A percentile compares a stretch with the other conserved stretches of the same genome.
Conservation (phyloP, 805 yeast genomes). For the Myxozyma melibiosi region DNA sequence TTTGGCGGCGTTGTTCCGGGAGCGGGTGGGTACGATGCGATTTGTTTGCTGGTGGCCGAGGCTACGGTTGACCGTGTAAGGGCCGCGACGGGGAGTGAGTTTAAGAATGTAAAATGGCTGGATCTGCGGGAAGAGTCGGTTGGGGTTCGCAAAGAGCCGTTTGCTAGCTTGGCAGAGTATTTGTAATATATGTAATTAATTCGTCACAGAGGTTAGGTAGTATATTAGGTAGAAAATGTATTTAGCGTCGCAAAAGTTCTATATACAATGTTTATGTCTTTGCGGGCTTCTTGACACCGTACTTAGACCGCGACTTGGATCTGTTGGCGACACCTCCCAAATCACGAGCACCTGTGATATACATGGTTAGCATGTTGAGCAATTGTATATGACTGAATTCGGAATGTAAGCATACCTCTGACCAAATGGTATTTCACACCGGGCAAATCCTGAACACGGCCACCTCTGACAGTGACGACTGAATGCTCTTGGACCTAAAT, state of each 20-base stretch:
- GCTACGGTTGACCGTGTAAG: constrained; percentile 15
- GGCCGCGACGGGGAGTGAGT: constrained; percentile 12
- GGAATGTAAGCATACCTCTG: constrained; percentile 59
- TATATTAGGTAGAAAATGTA: not conserved
- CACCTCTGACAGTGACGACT: constrained; percentile 96
- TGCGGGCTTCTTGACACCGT: constrained; percentile 56
- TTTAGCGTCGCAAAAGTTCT: too few species aligned
- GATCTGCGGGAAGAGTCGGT: constrained; percentile 47
- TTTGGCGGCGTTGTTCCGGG: constrained; percentile 98
- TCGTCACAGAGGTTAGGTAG: too few species aligned
- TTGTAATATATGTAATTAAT: constrained; percentile 1
- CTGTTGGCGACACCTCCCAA: constrained; percentile 94
- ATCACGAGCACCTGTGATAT: constrained; percentile 63
- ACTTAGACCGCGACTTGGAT: constrained; percentile 84
- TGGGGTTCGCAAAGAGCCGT: constrained; percentile 40
- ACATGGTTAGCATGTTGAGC: not conserved
- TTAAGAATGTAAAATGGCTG: constrained; percentile 49
- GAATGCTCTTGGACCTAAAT: constrained; percentile 83
- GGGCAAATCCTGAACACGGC: constrained; percentile 95
- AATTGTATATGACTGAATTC: not conserved
- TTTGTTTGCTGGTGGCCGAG: constrained; percentile 63
- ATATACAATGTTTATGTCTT: constrained; percentile 7
- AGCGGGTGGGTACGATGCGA: constrained; percentile 97
- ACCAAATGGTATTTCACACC: constrained; percentile 95
- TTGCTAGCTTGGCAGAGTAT: constrained; percentile 6